Evolutionary conservation across 371 early-diverging fungal species (phyloP), one percentile per base, ranked within the genome.

Genomic region (Zychaea mexicana): DNA sequence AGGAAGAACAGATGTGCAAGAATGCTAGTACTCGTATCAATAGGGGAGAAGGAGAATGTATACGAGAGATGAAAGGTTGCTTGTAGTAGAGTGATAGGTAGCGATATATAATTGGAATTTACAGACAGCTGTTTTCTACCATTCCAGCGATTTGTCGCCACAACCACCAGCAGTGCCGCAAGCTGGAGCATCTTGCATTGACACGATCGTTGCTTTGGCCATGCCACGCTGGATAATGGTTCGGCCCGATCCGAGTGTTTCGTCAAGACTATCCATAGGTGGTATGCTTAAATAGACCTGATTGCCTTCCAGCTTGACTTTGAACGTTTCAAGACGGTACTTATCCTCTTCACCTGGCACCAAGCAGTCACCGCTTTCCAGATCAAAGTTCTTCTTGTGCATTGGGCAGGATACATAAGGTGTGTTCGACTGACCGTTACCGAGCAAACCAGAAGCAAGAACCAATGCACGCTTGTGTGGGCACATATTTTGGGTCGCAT

Each of bases 401-500:
- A 85, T 81, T 9, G 89, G 88, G 57, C 90, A 90, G 38, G 89
- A 81, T 0, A 90, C 81, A 56, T 87, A 85, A 13, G 85, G 82
- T 49, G 65, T 61, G 28, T 46, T 61, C 4, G 62, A 66, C 33
- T 69, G 56, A 33, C 61, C 73, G 32, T 70, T 71, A 15, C 89
- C 89, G 32, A 89, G 63, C 26, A 90, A 59, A 31, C 88, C 89
- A 8, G 76, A 72, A 22, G 89, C 80, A 30, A 89, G 73, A n/a
- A 89, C 88, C 45, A 89, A 71, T 28, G 88, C 85, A 52, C 86
- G 83, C 67, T 88, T 89, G 68, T 88, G 85, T 12, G 90, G 87
- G 58, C 90, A 90, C 89, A 90, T 90, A 71, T 89, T 89, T 66
- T 89, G 89, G 22, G 88, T 85, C 27, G 88, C 89, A 64, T 88